Conservation (phyloP, 305 asterid genomes). For the Fraxinus floribunda region DNA sequence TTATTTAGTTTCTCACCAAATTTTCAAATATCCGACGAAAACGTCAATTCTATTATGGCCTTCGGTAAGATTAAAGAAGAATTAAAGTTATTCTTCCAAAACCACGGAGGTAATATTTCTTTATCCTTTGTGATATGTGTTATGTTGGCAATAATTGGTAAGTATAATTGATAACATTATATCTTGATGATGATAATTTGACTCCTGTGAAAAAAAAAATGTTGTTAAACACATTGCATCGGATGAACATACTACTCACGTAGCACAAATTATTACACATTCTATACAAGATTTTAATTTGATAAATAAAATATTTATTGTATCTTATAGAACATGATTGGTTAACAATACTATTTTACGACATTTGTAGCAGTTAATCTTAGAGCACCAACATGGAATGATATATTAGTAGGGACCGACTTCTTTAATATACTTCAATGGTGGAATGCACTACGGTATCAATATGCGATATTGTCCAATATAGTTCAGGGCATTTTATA, state of each 20-base stretch:
- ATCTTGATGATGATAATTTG: neutral
- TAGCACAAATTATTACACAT: neutral
- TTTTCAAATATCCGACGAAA: too few relatives aligned
- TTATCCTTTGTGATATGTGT: neutral
- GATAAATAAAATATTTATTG: neutral
- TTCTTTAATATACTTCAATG: neutral
- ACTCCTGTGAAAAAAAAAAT: too few relatives aligned
- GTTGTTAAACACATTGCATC: neutral
- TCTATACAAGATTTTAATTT: neutral
- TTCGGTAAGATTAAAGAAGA: too few relatives aligned
- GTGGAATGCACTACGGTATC: neutral
- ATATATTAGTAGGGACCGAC: too few relatives aligned
- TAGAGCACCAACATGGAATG: too few relatives aligned
- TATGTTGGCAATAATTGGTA: neutral
- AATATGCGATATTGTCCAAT: neutral
- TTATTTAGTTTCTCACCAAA: neutral
- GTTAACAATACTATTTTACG: too few relatives aligned
- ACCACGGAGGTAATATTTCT: neutral
- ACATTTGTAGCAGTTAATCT: too few relatives aligned
- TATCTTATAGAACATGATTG: neutral
- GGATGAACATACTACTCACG: neutral
- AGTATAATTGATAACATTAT: neutral
- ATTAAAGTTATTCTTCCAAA: too few relatives aligned
- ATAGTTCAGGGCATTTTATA: neutral
- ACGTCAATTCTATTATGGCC: neutral